Base-by-base conservation (phyloP, 2,329 filamentous ascomycete genomes). In the Xylaria digitata region DNA sequence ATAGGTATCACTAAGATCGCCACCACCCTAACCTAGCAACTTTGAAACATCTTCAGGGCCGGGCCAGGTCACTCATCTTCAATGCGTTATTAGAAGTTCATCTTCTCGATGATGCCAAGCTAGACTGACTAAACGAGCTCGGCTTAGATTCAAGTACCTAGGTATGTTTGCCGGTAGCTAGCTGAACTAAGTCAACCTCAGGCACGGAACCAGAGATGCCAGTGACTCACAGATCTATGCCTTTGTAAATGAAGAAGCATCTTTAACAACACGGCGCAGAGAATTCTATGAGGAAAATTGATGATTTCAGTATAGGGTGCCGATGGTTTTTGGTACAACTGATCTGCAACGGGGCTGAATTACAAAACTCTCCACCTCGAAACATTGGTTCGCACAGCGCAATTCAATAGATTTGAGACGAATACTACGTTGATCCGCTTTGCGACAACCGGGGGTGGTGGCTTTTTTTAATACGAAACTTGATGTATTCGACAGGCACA, bases 401-500 rank as follows among this genome's bases (percentile, higher is more conserved):
- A 42, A 58, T 50, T 57, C 64, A 53, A 67, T 66, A 63, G 52
- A 56, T 54, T 56, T 61, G 55, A 64, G 55, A 63, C 60, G 19
- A 52, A 69, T 66, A 52, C 66, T 49, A 66, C 63, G n/a, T 45
- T 50, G 46, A 50, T 65, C 57, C 58, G 54, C 66, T 62, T 65
- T 53, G 61, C 48, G 46, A 55, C 34, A 58, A 37, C 40, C 55
- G 49, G 55, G 54, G 57, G 26, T 43, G 37, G 19, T 19, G 7
- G 26, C 8, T 58, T 57, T 45, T 54, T 61, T 15, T 23, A 43
- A 45, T 55, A n/a, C 54, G 26, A 62, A 65, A 65, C 56, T 46
- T 34, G 46, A 58, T 50, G 43, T 42, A 19, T 43, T 15, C 3
- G 37, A 15, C 13, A 40, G 37, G 37, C 37, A 40, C 37, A 40